Conservation (phyloP, 1,284 basidiomycete species). For the Moesziomyces aphidis region DNA sequence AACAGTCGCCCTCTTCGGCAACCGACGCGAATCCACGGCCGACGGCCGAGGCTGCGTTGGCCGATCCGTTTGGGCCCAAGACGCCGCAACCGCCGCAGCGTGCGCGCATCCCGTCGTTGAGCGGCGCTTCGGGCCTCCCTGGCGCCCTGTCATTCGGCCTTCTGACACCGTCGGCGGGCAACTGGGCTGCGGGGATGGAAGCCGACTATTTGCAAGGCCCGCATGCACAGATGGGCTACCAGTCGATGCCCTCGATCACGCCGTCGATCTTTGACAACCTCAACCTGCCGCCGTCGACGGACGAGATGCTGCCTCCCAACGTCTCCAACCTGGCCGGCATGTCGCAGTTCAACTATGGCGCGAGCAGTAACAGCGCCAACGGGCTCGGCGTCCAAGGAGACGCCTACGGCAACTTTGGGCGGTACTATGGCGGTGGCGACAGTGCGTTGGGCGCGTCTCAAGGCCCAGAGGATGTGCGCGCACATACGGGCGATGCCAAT, state of each 20-base stretch:
- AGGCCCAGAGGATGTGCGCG: not conserved
- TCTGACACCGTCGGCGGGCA: slow-evolving; percentile 22
- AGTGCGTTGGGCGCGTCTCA: not conserved
- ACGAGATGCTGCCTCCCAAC: slow-evolving; percentile 14
- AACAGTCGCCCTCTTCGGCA: slow-evolving; percentile 30
- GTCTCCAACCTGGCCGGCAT: slow-evolving; percentile 15
- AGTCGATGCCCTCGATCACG: slow-evolving; percentile 25
- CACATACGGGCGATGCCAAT: not conserved
- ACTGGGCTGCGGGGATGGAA: slow-evolving; percentile 15
- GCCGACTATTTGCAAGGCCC: slow-evolving; percentile 28
- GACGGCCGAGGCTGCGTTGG: not conserved
- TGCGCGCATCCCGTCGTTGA: slow-evolving; percentile 27
- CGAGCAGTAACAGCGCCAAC: not conserved
- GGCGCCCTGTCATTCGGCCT: slow-evolving; percentile 34
- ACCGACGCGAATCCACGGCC: not conserved
- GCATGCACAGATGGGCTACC: slow-evolving; percentile 23
- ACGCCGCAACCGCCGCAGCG: slow-evolving; percentile 24
- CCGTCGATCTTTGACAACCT: slow-evolving; percentile 45
- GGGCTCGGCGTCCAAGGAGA: slow-evolving; percentile 7
- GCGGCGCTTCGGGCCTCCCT: slow-evolving; percentile 23
- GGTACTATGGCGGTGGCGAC: slow-evolving; percentile 3
- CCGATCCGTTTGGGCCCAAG: slow-evolving; percentile 18
- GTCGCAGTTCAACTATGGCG: slow-evolving; percentile 15
- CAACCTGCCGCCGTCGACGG: slow-evolving; percentile 10
- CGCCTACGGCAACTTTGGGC: slow-evolving; percentile 17